Base-by-base conservation (phyloP, 768 basidiomycete genomes). In the Russula ochroleuca region DNA sequence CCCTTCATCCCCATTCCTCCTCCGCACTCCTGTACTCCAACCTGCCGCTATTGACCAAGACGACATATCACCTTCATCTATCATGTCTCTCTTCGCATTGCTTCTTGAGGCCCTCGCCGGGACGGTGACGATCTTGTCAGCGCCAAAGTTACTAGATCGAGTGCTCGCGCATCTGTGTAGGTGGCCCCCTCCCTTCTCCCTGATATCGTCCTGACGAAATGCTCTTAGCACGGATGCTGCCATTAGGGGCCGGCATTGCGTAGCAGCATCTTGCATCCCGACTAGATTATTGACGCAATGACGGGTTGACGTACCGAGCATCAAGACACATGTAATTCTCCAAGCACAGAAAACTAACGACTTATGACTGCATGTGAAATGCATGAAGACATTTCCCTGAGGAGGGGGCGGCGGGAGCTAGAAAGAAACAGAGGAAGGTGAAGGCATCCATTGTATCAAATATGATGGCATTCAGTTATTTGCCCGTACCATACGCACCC, bases 201-300 rank as follows among this genome's bases (percentile, higher is more conserved):
- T 28, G 10, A 8, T 28, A 11, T 8, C 15, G 9, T 15, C 23
- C 0, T 37, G 48, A 35, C n/a, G 5, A 14, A 33, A 4, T 25
- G 13, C 48, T 33, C 35, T 11, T 4, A 65, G 64, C 64, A 14
- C 48, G 38, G 48, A 5, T 65, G 1, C 25, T 65, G 25, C 64
- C 64, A 10, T 56, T 64, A 4, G 63, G 63, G 1, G 59, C 64
- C 2, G 64, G 64, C 40, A 65, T 65, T 33, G 59, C 64, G n/a
- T 65, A 65, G 48, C 28, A 15, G 14, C 31, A 19, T 38, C 31
- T 43, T 28, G 15, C 4, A 2, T 33, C 11, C n/a, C 17, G 2
- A 19, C 19, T 10, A 31, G 4, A 28, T 51, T 8, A 8, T 17
- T 19, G 2, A 31, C 33, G 33, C 25, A 4, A 45, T 45, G n/a